A percentile compares a stretch with the other conserved stretches of the same genome.
phyloP scores from a whole-genome alignment of 2,329 filamentous ascomycete genomes.

The Diplodia scrobiculata region DNA sequence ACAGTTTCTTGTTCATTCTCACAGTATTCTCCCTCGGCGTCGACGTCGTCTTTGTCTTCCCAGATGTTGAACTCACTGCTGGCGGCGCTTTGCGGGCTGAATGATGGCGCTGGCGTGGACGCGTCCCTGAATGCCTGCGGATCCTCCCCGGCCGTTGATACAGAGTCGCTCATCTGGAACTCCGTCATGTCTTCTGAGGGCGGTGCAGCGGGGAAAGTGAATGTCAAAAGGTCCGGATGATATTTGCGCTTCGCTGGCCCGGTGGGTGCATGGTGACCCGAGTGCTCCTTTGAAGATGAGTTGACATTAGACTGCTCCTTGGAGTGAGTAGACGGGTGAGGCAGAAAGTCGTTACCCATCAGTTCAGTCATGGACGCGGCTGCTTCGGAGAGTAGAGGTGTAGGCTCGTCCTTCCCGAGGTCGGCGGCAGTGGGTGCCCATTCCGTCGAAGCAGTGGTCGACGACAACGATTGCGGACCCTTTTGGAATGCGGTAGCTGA shows the following conservation, averaged over 20 bases:
- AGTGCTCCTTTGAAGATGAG: neutral
- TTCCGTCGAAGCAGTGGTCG: neutral
- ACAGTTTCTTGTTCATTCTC: neutral
- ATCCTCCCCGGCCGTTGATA: neutral
- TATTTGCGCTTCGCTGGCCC: neutral
- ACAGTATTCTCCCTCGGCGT: neutral
- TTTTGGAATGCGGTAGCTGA: neutral
- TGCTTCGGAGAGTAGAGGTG: neutral
- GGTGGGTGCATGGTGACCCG: neutral
- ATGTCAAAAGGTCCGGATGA: slow-evolving; percentile 1
- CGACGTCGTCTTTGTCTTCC: neutral
- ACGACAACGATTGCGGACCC: neutral
- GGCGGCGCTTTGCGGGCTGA: neutral
- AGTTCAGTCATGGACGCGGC: neutral
- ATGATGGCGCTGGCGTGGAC: neutral
- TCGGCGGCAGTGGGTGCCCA: neutral
- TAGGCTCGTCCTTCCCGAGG: neutral
- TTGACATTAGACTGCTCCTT: neutral
- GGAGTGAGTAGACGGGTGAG: neutral
- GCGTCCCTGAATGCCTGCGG: neutral
- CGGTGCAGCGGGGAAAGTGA: neutral
- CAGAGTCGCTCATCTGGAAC: neutral
- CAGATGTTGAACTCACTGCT: neutral
- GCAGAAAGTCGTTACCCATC: neutral
- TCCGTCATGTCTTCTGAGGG: neutral